Percentiles rank a stretch among this genome's conserved stretches.
These are phyloP conservation scores for Yamadazyma triangularis DNA, from an alignment of 1,139 yeast genomes.

Conservation along the genomic window DNA sequence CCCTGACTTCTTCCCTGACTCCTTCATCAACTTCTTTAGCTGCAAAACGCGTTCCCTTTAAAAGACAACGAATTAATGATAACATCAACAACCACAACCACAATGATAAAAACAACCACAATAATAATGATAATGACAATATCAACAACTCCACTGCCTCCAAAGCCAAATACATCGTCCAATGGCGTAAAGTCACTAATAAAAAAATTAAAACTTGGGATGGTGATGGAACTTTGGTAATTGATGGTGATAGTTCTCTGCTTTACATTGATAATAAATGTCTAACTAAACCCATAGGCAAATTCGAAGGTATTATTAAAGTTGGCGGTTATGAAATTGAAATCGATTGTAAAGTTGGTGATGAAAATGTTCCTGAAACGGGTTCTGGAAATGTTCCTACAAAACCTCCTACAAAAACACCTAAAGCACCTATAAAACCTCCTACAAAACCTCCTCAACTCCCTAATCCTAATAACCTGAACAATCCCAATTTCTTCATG, in stretches of 20 bases:
- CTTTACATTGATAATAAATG: slow-evolving; percentile 10
- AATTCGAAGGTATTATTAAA: slow-evolving; percentile 37
- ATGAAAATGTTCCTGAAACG: slow-evolving; percentile 6
- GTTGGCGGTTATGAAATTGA: slow-evolving; percentile 54
- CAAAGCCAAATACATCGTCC: slow-evolving; percentile 23
- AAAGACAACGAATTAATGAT: neutral
- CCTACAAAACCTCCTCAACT: neutral
- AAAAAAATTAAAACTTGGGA: slow-evolving; percentile 94
- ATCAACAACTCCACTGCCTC: neutral
- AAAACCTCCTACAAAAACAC: slow-evolving; percentile 1
- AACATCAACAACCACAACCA: too few species aligned
- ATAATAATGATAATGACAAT: slow-evolving; percentile 1
- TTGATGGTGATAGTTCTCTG: slow-evolving; percentile 4
- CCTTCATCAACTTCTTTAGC: neutral
- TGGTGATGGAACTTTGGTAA: slow-evolving; percentile 68
- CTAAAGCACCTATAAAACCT: slow-evolving; percentile 1
- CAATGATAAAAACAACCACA: slow-evolving; percentile 1
- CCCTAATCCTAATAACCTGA: slow-evolving; percentile 7
- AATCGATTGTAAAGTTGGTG: slow-evolving; percentile 40
- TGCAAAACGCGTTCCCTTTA: neutral
- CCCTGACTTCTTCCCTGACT: neutral
- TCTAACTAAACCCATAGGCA: slow-evolving; percentile 11
- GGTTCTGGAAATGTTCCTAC: neutral
- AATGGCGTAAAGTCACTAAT: slow-evolving; percentile 67
- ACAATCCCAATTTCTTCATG: too few species aligned